Evolutionary conservation across 208 protist genomes (phyloP).

Genomic region (Wallacemonas sp.): DNA sequence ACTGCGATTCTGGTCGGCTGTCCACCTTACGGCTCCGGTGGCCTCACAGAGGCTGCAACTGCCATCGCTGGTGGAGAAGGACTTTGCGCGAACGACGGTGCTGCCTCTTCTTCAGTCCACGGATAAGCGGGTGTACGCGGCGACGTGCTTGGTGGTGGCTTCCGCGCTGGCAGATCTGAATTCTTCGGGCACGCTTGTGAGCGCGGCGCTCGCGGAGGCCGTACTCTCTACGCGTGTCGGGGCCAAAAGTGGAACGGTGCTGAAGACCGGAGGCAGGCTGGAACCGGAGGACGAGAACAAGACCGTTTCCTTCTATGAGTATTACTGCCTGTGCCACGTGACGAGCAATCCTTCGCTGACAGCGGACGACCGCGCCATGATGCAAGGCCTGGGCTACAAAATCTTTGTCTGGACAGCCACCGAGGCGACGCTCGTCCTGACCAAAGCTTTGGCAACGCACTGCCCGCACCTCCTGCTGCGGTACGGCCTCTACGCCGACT

Average conservation of each 20-base stretch:
- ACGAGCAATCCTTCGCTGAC: constrained; percentile 33
- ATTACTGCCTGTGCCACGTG: constrained; percentile 53
- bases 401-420: constrained; percentile 43
- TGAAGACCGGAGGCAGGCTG: not conserved
- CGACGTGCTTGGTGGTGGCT: constrained; percentile 44
- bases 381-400: constrained; percentile 23
- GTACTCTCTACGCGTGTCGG: constrained; percentile 43
- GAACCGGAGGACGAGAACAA: not conserved
- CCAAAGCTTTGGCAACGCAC: constrained; percentile 37
- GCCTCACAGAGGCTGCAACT: constrained; percentile 43
- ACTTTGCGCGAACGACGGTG: constrained; percentile 53
- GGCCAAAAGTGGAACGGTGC: constrained; percentile 24
- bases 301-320: constrained; percentile 37
- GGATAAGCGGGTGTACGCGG: constrained; percentile 56
- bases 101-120: constrained; percentile 56
- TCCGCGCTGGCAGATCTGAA: constrained; percentile 35
- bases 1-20: constrained; percentile 56
- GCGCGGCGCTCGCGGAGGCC: constrained; percentile 31
- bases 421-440: constrained; percentile 60
- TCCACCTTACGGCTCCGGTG: constrained; percentile 40
- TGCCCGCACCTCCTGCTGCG: constrained; percentile 54
- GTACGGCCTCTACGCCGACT: constrained; percentile 25
- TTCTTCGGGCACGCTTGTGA: constrained; percentile 18
- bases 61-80: constrained; percentile 29
- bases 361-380: constrained; percentile 33